Percentiles rank a stretch among this genome's conserved stretches.
Conservation (phyloP, 2,329 filamentous ascomycete species). For the Calonectria hongkongensis region DNA sequence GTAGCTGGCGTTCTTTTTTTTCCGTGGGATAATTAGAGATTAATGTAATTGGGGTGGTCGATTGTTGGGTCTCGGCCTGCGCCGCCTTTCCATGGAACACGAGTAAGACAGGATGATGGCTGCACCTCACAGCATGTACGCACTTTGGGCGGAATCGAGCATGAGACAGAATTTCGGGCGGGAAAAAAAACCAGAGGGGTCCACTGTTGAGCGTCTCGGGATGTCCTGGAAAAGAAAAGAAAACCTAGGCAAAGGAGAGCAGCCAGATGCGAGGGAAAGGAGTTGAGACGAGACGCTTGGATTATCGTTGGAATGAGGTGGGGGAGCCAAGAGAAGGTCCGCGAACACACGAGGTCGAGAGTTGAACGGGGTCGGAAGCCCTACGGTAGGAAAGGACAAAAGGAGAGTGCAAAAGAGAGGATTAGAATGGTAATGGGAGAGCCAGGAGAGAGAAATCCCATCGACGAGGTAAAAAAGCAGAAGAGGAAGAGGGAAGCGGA, state of each 20-base stretch:
- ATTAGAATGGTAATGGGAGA: slow-evolving; percentile 25
- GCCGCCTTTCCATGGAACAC: slow-evolving; percentile 36
- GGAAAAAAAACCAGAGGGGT: background rate
- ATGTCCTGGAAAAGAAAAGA: slow-evolving; percentile 19
- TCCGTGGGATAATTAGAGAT: slow-evolving; percentile 32
- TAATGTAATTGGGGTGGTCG: slow-evolving; percentile 29
- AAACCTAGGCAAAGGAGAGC: slow-evolving; percentile 7
- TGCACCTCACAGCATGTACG: slow-evolving; percentile 25
- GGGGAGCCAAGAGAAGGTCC: slow-evolving; percentile 31
- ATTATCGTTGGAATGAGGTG: slow-evolving; percentile 29
- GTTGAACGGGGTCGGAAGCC: slow-evolving; percentile 9
- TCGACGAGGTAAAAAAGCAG: slow-evolving; percentile 24
- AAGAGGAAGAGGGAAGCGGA: slow-evolving; percentile 31
- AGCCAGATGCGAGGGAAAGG: slow-evolving; percentile 5
- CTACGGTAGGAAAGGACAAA: slow-evolving; percentile 18
- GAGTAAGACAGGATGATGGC: slow-evolving; percentile 34
- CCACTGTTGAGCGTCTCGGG: slow-evolving; percentile 9
- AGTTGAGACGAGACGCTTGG: background rate
- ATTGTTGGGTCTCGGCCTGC: slow-evolving; percentile 30
- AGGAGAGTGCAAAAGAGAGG: slow-evolving; percentile 24
- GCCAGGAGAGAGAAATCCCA: slow-evolving; percentile 37
- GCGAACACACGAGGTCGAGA: slow-evolving; percentile 19
- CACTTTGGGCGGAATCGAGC: slow-evolving; percentile 18
- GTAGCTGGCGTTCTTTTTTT: background rate
- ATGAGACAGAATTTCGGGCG: slow-evolving; percentile 23